phyloP scores from a whole-genome alignment of 2,329 filamentous ascomycete species.

The Alternaria sp. region DNA sequence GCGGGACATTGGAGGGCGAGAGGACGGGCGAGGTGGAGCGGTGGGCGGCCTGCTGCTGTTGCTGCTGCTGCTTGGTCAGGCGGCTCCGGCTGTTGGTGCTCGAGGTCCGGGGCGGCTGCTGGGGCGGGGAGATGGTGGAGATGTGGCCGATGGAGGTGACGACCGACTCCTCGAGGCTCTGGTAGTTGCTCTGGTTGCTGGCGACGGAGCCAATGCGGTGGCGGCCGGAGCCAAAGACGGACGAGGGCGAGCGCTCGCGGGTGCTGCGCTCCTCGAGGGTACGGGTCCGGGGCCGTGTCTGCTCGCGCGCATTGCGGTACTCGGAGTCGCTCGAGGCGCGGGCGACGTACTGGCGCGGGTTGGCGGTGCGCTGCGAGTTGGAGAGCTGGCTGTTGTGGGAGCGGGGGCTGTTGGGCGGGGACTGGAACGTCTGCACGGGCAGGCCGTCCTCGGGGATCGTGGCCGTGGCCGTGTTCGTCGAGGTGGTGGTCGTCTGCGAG shows the following conservation, averaged over 20 bases:
- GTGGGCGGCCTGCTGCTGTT: neutral
- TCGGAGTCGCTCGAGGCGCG: slow-evolving; percentile 44
- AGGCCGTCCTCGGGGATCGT: slow-evolving; percentile 28
- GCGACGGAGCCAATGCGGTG: slow-evolving; percentile 75
- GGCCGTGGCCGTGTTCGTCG: slow-evolving; percentile 1
- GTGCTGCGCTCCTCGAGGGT: slow-evolving; percentile 56
- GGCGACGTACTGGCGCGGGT: slow-evolving; percentile 35
- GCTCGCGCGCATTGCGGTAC: slow-evolving; percentile 50
- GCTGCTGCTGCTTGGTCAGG: slow-evolving; percentile 36
- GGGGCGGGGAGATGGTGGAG: slow-evolving; percentile 45
- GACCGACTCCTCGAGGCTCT: slow-evolving; percentile 50
- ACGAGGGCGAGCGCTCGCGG: slow-evolving; percentile 50
- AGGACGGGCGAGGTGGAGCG: slow-evolving; percentile 24
- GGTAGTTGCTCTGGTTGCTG: slow-evolving; percentile 61
- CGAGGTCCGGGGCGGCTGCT: slow-evolving; percentile 35
- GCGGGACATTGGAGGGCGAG: slow-evolving; percentile 33
- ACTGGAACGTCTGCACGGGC: slow-evolving; percentile 18
- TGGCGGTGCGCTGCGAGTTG: slow-evolving; percentile 20
- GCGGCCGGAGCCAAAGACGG: slow-evolving; percentile 55
- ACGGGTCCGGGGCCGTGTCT: slow-evolving; percentile 60
- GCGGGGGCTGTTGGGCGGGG: slow-evolving; percentile 42
- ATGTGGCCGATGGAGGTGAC: slow-evolving; percentile 52
- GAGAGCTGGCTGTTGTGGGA: slow-evolving; percentile 26
- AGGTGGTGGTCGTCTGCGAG: neutral
- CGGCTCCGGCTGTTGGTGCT: slow-evolving; percentile 40